These are phyloP conservation scores for Novymonas esmeraldas DNA, from an alignment of 208 protist genomes.

Conservation along the genomic window DNA sequence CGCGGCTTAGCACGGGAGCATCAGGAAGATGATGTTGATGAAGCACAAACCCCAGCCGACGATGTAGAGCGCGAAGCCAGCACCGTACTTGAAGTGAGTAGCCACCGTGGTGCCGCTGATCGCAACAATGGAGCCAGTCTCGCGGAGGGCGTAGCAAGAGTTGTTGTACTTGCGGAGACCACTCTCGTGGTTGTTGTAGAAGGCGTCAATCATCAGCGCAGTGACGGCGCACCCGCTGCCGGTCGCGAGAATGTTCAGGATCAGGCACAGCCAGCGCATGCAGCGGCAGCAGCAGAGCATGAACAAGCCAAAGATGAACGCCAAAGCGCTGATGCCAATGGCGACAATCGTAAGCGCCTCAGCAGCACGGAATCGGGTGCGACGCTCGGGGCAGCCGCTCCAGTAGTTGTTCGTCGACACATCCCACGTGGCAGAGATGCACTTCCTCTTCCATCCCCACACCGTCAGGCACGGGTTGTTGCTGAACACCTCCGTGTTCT, in stretches of 20 bases:
- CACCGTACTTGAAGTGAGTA: conserved; percentile 44
- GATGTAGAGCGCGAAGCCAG: conserved; percentile 46
- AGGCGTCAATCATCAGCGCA: conserved; percentile 36
- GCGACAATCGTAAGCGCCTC: conserved; percentile 47
- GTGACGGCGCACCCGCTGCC: conserved; percentile 30
- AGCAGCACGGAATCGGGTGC: conserved; percentile 36
- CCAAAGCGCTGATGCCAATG: conserved; percentile 31
- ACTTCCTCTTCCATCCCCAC: conserved; percentile 57
- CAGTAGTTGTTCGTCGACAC: conserved; percentile 19
- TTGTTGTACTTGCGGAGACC: neutral
- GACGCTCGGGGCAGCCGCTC: conserved; percentile 26
- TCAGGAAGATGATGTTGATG: conserved; percentile 46
- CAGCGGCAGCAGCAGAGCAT: conserved; percentile 55
- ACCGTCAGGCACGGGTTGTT: conserved; percentile 51
- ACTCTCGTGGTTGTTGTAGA: conserved; percentile 27
- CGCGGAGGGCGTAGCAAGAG: conserved; percentile 7
- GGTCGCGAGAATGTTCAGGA: conserved; percentile 37
- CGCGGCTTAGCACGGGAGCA: conserved; percentile 51
- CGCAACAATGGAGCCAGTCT: neutral
- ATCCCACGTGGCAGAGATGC: conserved; percentile 31
- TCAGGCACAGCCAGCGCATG: conserved; percentile 37
- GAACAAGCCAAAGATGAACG: conserved; percentile 37
- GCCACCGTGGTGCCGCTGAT: neutral
- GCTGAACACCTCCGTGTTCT: conserved; percentile 18
- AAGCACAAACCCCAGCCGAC: conserved; percentile 47